Percentiles rank a stretch among this genome's conserved stretches.
Evolutionary conservation across 2,329 filamentous ascomycete genomes (phyloP).

Genomic region (Ophiocordyceps camponoti-rufipedis): DNA sequence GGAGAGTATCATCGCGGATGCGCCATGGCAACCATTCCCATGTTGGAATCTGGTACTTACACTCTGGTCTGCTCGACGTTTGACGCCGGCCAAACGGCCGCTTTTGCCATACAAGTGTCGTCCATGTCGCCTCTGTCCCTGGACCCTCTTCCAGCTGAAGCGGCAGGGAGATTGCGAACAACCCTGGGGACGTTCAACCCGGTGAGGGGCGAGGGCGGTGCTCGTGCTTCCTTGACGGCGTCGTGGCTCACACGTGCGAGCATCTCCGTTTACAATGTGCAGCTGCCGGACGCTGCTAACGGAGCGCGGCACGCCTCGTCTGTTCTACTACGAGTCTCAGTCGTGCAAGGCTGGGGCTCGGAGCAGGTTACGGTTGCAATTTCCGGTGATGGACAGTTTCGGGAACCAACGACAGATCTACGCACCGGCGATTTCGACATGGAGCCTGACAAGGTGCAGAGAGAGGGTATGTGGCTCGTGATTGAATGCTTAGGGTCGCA

Average conservation of each 20-base stretch:
- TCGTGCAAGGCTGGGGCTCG: slow-evolving; percentile 57
- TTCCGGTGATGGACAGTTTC: slow-evolving; percentile 57
- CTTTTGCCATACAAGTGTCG: slow-evolving; percentile 59
- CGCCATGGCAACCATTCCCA: slow-evolving; percentile 44
- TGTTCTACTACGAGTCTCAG: slow-evolving; percentile 44
- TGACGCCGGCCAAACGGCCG: slow-evolving; percentile 57
- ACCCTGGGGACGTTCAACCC: slow-evolving; percentile 39
- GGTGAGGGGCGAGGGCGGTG: slow-evolving; percentile 17
- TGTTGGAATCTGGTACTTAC: slow-evolving; percentile 55
- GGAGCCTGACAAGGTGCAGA: slow-evolving; percentile 37
- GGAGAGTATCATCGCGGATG: slow-evolving; percentile 78
- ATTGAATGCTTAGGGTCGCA: slow-evolving; percentile 58
- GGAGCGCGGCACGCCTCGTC: slow-evolving; percentile 20
- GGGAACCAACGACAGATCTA: slow-evolving; percentile 46
- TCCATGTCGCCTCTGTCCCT: slow-evolving; percentile 39
- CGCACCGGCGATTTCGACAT: slow-evolving; percentile 60
- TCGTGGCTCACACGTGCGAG: slow-evolving; percentile 38
- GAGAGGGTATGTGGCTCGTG: slow-evolving; percentile 57
- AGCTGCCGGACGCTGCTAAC: slow-evolving; percentile 8
- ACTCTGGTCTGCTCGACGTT: slow-evolving; percentile 86
- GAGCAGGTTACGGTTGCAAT: slow-evolving; percentile 45
- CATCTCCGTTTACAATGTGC: slow-evolving; percentile 13
- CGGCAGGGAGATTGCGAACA: slow-evolving; percentile 53
- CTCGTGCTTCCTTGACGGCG: slow-evolving; percentile 20
- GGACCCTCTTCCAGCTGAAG: slow-evolving; percentile 47